Evolutionary conservation across 176 grass and related monocot genomes (phyloP).

Genomic region (Rhynchospora tenuis): DNA sequence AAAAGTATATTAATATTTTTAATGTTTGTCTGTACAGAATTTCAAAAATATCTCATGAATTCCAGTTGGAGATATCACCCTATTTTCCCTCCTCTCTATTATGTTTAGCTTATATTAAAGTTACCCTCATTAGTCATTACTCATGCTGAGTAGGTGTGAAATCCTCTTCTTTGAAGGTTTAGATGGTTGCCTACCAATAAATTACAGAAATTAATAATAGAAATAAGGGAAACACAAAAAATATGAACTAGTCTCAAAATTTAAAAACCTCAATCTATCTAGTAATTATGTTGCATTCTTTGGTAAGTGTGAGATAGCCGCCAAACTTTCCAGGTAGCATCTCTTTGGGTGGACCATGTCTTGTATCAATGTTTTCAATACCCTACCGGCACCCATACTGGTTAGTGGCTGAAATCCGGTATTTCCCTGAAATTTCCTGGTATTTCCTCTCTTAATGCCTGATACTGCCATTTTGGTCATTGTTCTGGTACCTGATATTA

Average conservation of each 20-base stretch:
- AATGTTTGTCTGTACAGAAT: neutral
- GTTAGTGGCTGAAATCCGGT: too few species aligned
- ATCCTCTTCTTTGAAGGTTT: neutral
- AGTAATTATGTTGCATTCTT: neutral
- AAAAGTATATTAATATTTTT: neutral
- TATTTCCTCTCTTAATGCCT: too few species aligned
- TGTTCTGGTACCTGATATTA: too few species aligned
- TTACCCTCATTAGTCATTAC: neutral
- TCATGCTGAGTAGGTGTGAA: neutral
- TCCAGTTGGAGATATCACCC: neutral
- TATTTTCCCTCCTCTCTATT: neutral
- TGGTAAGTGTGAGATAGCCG: neutral
- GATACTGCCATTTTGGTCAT: too few species aligned
- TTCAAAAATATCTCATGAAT: neutral
- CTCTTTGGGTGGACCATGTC: neutral
- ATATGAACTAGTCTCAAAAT: neutral
- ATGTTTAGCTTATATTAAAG: neutral
- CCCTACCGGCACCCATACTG: too few species aligned
- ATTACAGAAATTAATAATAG: neutral
- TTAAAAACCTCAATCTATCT: neutral
- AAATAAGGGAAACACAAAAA: neutral
- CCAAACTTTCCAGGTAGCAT: neutral
- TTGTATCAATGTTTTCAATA: too few species aligned
- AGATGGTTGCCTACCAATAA: neutral
- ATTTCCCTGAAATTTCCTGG: too few species aligned